Conservation (phyloP, 1,284 basidiomycete genomes). For the Ceratobasidium sp. region DNA sequence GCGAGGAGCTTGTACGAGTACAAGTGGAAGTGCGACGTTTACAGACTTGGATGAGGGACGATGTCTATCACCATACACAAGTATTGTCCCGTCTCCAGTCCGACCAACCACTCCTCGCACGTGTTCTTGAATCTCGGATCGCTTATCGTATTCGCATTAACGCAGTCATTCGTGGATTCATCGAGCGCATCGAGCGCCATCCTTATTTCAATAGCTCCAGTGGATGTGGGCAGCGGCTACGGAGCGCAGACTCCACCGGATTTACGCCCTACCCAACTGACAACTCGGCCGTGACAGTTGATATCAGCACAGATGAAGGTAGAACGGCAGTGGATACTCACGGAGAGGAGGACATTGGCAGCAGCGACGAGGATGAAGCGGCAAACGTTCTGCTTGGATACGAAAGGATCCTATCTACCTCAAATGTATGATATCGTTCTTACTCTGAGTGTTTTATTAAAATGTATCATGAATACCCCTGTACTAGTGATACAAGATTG, state of each 20-base stretch:
- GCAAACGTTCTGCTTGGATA: too few relatives aligned
- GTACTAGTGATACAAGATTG: too few relatives aligned
- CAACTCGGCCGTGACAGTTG: too few relatives aligned
- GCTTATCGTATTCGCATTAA: not conserved
- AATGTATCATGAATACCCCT: too few relatives aligned
- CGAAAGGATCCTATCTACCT: too few relatives aligned
- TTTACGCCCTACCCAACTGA: not conserved
- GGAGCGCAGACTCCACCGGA: not conserved
- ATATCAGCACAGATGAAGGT: too few relatives aligned
- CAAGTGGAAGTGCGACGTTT: slow-evolving; percentile 6
- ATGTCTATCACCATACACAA: not conserved
- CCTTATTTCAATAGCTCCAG: not conserved
- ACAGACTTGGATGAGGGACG: slow-evolving; percentile 15
- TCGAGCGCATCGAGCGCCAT: not conserved
- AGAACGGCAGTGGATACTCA: not conserved
- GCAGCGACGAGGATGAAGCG: not conserved
- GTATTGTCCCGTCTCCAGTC: not conserved
- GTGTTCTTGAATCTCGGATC: not conserved
- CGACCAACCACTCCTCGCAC: not conserved
- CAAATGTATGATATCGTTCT: too few relatives aligned
- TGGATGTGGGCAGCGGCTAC: not conserved
- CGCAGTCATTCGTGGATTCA: not conserved
- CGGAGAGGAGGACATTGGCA: not conserved
- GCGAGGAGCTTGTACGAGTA: slow-evolving; percentile 46
- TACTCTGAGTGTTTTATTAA: too few relatives aligned